Base-by-base conservation (phyloP, 2,329 filamentous ascomycete genomes). In the Talaromyces sp. region DNA sequence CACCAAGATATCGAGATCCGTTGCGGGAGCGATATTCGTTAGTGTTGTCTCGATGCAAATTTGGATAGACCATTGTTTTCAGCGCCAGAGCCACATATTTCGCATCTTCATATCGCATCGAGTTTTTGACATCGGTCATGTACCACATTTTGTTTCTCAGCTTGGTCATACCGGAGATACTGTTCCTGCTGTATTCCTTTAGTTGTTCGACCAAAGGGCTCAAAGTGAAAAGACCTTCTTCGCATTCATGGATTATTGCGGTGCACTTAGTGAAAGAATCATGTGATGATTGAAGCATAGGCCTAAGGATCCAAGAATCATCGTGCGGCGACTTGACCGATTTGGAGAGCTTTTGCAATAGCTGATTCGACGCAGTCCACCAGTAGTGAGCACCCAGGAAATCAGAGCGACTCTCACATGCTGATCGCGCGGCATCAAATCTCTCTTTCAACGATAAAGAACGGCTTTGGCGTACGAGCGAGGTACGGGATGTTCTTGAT, bases 101-200 rank as follows among this genome's bases (percentile, higher is more conserved):
- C 45, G 92, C 92, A 70, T 96, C 90, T 67, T 95, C 91, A 72
- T 97, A 98, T 10, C 89, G 88, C 58, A 89, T 91, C 3, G 95
- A 97, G 72, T 94, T 93, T 68, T 92, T 90, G 31, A 98, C 93
- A 76, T 97, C 93, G 1, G 91, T 94, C 67, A 95, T 91, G 75
- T 96, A 99, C 95, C 95, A 99, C 91, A 98, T 97, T 82, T 98
- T 98, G 76, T 97, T 91, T 49, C 95, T 88, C 45, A 97, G 83
- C 25, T 90, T 88, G 65, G 89, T 87, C 43, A 95, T 83, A 5
- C 87, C 87, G 66, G 84, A 83, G 84, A 92, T 90, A 86, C 92
- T 91, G 5, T 87, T 84, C 47, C 92, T 89, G 40, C 93, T 89
- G 13, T 88, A 85, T 2, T 84, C 85, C 71, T 94, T 91, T 58